These are phyloP conservation scores for Chaetomidium leptoderma DNA, from an alignment of 495 filamentous ascomycete species.

Conservation along the genomic window DNA sequence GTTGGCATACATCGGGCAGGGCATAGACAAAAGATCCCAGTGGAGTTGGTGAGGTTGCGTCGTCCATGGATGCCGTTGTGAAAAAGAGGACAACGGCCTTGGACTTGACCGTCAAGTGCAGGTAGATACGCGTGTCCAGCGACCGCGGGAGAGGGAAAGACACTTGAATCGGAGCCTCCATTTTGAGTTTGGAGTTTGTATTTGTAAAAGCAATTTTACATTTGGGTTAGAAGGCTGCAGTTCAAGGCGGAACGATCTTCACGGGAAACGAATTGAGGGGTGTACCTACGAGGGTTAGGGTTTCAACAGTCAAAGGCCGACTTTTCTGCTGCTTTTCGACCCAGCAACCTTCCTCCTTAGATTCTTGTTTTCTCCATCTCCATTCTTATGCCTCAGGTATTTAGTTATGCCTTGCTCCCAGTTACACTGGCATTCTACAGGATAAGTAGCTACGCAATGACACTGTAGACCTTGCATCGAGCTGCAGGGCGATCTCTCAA, in stretches of 20 bases:
- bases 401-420: too few species aligned
- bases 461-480: too few species aligned
- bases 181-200: slow-evolving; percentile 10
- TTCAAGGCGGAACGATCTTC: not conserved
- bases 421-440: too few species aligned
- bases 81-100: slow-evolving; percentile 71
- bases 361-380: not conserved
- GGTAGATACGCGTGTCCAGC: slow-evolving; percentile 71
- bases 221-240: too few species aligned
- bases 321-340: not conserved
- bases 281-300: not conserved
- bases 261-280: too few species aligned
- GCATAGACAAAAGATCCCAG: slow-evolving; percentile 89
- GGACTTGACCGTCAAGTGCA: slow-evolving; percentile 66
- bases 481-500: too few species aligned
- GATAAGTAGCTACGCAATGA: too few species aligned
- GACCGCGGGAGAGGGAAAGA: slow-evolving; percentile 74
- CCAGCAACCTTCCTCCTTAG: too few species aligned
- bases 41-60: slow-evolving; percentile 46
- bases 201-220: too few species aligned
- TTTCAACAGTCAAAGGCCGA: not conserved
- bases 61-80: slow-evolving; percentile 63
- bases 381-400: too few species aligned
- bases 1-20: slow-evolving; percentile 71
- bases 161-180: slow-evolving; percentile 53